A percentile compares a stretch with the other conserved stretches of the same genome.
Evolutionary conservation across 176 grass and related monocot genomes (phyloP).

Genomic region (Hsuehochloa calcarea): DNA sequence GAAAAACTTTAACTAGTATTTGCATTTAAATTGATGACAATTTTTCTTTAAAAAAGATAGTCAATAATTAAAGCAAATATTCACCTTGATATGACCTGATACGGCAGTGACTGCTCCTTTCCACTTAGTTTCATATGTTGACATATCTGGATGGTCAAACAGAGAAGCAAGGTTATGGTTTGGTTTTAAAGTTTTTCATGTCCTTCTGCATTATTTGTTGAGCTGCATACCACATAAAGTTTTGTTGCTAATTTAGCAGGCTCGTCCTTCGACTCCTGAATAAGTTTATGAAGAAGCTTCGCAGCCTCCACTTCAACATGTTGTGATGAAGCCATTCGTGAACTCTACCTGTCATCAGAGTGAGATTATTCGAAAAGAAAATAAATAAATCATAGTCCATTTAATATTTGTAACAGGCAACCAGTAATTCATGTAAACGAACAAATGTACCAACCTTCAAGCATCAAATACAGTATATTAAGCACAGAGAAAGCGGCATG

Average conservation of each 20-base stretch:
- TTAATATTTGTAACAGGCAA: constrained; percentile 4
- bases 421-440: background rate
- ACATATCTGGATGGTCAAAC: constrained; percentile 66
- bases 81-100: constrained; percentile 98
- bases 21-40: background rate
- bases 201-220: background rate
- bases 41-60: background rate
- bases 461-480: background rate
- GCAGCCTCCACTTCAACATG: constrained; percentile 97
- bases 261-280: constrained; percentile 96
- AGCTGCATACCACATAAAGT: constrained; percentile 80
- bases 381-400: background rate
- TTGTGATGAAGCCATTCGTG: constrained; percentile 77
- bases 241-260: constrained; percentile 92
- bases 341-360: constrained; percentile 30
- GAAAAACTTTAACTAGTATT: background rate
- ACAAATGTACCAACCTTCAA: background rate
- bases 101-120: constrained; percentile 94
- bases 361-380: constrained; percentile 3
- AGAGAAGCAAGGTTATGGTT: constrained; percentile 27
- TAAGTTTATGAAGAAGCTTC: constrained; percentile 95
- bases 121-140: constrained; percentile 98
- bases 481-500: constrained; percentile 3
- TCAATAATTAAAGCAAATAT: constrained; percentile 14
- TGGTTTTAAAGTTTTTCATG: background rate